Percentiles rank a stretch among this genome's conserved stretches.
These are phyloP conservation scores for Rehmannia glutinosa DNA, from an alignment of 257 asterid species.

Conservation along the genomic window DNA sequence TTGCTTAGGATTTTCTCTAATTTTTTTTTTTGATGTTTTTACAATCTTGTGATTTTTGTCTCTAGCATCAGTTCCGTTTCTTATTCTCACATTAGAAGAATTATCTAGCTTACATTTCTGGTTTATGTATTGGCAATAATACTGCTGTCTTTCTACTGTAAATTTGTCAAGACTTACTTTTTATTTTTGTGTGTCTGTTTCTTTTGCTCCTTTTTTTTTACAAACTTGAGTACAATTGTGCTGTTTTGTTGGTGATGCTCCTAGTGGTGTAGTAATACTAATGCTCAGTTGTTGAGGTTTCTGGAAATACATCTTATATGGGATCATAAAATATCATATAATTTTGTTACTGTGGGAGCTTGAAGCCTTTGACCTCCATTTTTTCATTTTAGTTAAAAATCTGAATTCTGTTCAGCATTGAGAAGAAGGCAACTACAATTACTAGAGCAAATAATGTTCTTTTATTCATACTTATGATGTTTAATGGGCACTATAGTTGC, in stretches of 20 bases:
- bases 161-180: neutral
- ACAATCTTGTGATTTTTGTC: neutral
- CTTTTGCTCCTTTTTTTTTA: too few relatives aligned
- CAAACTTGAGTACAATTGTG: constrained; percentile 17
- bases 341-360: constrained; percentile 7
- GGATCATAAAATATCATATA: neutral
- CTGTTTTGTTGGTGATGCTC: constrained; percentile 30
- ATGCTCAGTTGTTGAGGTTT: constrained; percentile 17
- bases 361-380: neutral
- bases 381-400: neutral
- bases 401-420: neutral
- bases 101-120: neutral
- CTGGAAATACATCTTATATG: constrained; percentile 15
- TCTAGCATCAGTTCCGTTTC: neutral
- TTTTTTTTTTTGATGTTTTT: neutral
- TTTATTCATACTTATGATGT: constrained; percentile 2
- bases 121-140: neutral
- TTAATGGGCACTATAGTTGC: neutral
- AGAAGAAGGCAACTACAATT: neutral
- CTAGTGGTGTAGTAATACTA: constrained; percentile 21
- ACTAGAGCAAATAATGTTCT: too few relatives aligned
- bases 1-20: constrained; percentile 1
- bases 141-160: neutral
- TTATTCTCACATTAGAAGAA: neutral
- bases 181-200: neutral